Percentiles rank a stretch among this genome's conserved stretches.
These are phyloP conservation scores for Pyrenula aspistea DNA, from an alignment of 495 filamentous ascomycete genomes.

Conservation along the genomic window DNA sequence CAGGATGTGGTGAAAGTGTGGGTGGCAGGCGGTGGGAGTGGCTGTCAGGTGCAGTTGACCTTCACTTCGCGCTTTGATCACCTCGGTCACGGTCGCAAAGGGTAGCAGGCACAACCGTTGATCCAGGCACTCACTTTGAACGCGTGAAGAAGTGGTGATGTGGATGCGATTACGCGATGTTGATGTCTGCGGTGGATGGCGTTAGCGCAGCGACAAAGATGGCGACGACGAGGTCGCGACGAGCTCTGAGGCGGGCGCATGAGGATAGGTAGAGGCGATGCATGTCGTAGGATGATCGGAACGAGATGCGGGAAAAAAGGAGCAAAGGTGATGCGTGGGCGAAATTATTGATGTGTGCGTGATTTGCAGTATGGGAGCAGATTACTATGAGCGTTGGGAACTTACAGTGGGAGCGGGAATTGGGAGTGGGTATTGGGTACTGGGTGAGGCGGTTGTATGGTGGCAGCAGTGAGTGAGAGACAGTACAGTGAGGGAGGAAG, in stretches of 20 bases:
- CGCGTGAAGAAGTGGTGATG: not conserved
- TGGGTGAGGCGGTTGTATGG: constrained; percentile 1
- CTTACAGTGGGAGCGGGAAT: constrained; percentile 19
- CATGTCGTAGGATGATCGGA: constrained; percentile 1
- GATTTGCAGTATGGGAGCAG: constrained; percentile 42
- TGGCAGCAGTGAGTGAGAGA: not conserved
- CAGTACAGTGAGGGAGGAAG: constrained; percentile 7
- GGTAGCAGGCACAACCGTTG: not conserved
- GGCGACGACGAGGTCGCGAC: constrained; percentile 4
- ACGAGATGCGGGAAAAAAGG: constrained; percentile 9
- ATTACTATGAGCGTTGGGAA: constrained; percentile 3
- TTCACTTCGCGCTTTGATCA: not conserved
- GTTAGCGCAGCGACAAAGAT: constrained; percentile 7
- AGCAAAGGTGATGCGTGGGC: constrained; percentile 15
- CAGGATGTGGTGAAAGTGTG: not conserved
- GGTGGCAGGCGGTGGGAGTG: not conserved
- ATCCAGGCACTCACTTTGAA: not conserved
- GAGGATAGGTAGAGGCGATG: constrained; percentile 12
- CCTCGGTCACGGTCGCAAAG: not conserved
- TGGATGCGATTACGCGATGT: constrained; percentile 3
- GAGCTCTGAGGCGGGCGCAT: constrained; percentile 17
- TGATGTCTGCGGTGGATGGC: constrained; percentile 1
- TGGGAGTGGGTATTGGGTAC: constrained; percentile 8
- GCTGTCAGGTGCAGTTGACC: not conserved
- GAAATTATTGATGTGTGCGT: constrained; percentile 50